Evolutionary conservation across 192 early-diverging fungal species (phyloP), one percentile per base, ranked within the genome.

Genomic region (Gorgonomyces haynaldii): DNA sequence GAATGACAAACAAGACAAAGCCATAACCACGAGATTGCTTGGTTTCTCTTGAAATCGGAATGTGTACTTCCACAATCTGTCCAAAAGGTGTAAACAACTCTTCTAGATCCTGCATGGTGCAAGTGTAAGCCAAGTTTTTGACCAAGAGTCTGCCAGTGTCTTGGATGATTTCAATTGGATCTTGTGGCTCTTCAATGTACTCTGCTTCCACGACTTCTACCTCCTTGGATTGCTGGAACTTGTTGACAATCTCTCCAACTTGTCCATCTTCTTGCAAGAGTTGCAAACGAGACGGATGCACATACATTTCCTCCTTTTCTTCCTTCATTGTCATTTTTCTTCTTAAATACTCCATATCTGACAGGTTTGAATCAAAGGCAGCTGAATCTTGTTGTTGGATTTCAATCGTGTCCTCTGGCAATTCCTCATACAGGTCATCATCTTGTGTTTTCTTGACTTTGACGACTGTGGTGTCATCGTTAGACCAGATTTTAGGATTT

Each of bases 101-200:
- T 36, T 84, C 76, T 25, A 98, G 58, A 48, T 98, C 95, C 5
- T 92, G 80, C 43, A 83, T 83, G 0, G 89, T 88, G 43, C 86
- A 83, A 37, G 84, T 69, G 67, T 88, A 98, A 17, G 95, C 71
- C 25, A 98, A 72, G 57, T 98, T 98, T 44, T 84, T 78, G 32
- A 98, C 75, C 74, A 90, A 95, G 21, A 98, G 70, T 17, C 95
- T 82, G 0, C 91, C 95, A 12, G 95, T 98, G 38, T 98, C 91
- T 1, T 80, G 69, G 64, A 98, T 95, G 16, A 84, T 63, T 15
- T 83, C 76, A 21, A 63, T 56, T 3, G 70, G 58, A n/a, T n/a
- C n/a, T n/a, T n/a, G n/a, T 8, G 66, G 58, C 26, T 43, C 31
- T 36, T 49, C 46, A 9, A 26, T 34, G 31, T 24, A 37, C 2